Evolutionary conservation across 345 rosid species (phyloP).

Genomic region (Eucalyptus sideroxylon): DNA sequence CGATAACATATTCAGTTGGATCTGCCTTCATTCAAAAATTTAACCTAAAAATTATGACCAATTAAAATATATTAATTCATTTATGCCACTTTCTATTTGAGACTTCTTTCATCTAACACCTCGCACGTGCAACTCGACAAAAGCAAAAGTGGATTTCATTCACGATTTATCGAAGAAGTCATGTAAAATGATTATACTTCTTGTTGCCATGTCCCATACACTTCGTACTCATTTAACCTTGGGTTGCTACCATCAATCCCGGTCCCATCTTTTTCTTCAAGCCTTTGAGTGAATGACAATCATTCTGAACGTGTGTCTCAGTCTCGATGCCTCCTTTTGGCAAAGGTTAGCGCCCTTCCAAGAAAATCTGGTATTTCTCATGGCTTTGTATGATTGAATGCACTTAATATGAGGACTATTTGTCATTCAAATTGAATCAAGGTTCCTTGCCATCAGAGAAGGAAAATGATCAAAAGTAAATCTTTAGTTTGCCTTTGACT

Average conservation of each 20-base stretch:
- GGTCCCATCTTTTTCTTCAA: background rate
- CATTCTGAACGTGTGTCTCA: constrained; percentile 15
- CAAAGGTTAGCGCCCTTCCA: background rate
- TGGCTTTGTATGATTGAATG: background rate
- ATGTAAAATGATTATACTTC: constrained; percentile 6
- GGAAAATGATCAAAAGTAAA: background rate
- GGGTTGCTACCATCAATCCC: background rate
- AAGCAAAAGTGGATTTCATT: background rate
- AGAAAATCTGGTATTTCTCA: background rate
- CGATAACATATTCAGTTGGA: background rate
- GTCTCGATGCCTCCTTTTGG: background rate
- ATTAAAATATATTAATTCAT: background rate
- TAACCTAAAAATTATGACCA: background rate
- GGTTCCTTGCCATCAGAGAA: background rate
- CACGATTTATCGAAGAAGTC: background rate
- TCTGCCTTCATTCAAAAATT: rapidly evolving
- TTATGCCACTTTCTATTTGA: background rate
- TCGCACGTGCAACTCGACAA: background rate
- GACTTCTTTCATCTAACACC: background rate
- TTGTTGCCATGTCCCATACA: background rate
- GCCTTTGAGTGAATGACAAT: background rate
- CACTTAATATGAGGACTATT: background rate
- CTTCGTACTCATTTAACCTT: constrained; percentile 9
- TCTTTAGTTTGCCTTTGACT: background rate
- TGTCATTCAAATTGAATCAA: background rate